Base-by-base conservation (phyloP, 306 rosid genomes). In the Boehmeria nivea region DNA sequence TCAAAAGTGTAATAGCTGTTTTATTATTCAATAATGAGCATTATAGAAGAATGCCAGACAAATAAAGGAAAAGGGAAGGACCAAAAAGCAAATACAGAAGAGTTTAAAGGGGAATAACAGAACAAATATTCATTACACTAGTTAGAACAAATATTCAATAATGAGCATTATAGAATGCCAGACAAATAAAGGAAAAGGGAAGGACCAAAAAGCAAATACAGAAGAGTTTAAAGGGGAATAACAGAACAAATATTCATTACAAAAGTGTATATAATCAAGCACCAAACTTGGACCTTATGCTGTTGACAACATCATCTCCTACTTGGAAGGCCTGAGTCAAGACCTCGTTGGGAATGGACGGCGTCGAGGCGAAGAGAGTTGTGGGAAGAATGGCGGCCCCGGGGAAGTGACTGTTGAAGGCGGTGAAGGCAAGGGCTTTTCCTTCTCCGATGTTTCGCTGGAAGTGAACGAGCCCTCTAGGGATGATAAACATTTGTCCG, bases 391-490 rank as follows among this genome's bases (percentile, higher is more conserved):
- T 14, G 12, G 12, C 71, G 34, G 48, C 46, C 21, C 80, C 80
- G 0, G 80, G 77, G 26, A 54, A 53, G 16, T 78, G 83, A 31
- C 83, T 78, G 57, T 73, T 78, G 74, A 78, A 78, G 43, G 77
- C 74, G 0, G 80, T 63, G 57, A 66, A 36, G 31, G 62, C 40
- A 49, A 50, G 52, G 11, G 74, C 80, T 20, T 61, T 73, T 7
- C 61, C 54, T 17, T 48, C n/a, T 47, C 83, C 80, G 54, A 61
- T 59, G 43, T 78, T 70, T 12, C 12, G 39, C 58, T 78, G 80
- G 34, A 70, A 65, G 65, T 73, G 80, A 54, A 73, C 72, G 1
- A 75, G 74, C 37, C 81, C 76, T 33, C 65, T 52, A 6, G 83
- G 83, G 53, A 78, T 16, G 9, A 70, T 66, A 31, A 78, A 78